These are phyloP conservation scores for Solanum appendiculatum DNA, from an alignment of 257 asterid genomes.

Conservation along the genomic window DNA sequence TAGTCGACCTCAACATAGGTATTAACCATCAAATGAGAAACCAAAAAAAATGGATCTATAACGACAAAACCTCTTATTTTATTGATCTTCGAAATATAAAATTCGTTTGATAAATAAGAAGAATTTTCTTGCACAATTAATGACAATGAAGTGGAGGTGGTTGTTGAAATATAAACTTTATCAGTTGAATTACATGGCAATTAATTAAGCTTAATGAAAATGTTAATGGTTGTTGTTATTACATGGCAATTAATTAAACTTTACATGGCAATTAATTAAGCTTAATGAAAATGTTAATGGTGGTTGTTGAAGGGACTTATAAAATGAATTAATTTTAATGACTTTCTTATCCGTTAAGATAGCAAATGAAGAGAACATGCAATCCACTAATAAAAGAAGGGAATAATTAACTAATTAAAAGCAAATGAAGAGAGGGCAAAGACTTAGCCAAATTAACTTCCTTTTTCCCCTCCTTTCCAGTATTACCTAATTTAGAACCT, in stretches of 20 bases:
- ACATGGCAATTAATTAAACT: no score
- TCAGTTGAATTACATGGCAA: background rate
- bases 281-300: background rate
- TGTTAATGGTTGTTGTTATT: background rate
- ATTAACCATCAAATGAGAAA: background rate
- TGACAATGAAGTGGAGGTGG: background rate
- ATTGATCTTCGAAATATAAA: no score
- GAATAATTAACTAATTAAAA: constrained; percentile 22
- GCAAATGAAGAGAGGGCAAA: background rate
- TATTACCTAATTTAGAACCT: constrained; percentile 14
- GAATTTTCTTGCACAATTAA: no score
- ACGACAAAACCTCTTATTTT: no score
- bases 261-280: background rate
- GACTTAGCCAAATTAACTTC: background rate
- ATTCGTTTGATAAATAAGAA: background rate
- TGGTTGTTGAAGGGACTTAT: background rate
- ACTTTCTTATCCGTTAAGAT: constrained; percentile 33
- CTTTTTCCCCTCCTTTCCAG: background rate
- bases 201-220: background rate
- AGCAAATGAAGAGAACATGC: constrained; percentile 19
- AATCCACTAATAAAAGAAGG: constrained; percentile 17
- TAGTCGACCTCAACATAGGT: background rate
- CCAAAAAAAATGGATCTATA: background rate
- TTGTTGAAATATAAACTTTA: background rate
- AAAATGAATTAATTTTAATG: background rate